Conservation (phyloP, 257 asterid genomes). For the Osmanthus fragrans region DNA sequence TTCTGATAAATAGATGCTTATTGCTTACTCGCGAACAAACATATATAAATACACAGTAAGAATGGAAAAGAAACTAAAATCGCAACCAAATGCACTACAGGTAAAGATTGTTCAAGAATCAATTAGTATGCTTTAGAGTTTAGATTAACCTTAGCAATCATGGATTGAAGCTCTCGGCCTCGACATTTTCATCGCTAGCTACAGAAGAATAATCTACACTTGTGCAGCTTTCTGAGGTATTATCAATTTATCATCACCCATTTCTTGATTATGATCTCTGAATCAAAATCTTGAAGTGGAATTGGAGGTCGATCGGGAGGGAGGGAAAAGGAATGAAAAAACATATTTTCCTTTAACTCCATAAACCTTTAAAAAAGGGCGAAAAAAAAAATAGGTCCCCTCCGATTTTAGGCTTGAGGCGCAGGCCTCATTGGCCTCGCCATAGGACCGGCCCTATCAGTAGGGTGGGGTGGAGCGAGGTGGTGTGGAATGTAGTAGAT, state of each 20-base stretch:
- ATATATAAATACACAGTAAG: background rate
- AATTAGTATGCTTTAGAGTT: background rate
- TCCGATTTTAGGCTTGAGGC: too few relatives aligned
- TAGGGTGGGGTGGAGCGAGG: too few relatives aligned
- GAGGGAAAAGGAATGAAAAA: too few relatives aligned
- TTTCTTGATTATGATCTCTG: constrained; percentile 51
- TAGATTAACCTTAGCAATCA: constrained; percentile 50
- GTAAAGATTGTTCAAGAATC: too few relatives aligned
- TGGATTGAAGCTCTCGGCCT: constrained; percentile 56
- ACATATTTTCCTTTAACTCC: too few relatives aligned
- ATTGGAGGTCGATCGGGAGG: constrained; percentile 16
- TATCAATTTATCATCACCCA: constrained; percentile 15
- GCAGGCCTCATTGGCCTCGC: too few relatives aligned
- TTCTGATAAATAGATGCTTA: background rate
- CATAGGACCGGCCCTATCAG: too few relatives aligned
- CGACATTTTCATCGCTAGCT: constrained; percentile 41
- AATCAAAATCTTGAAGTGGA: constrained; percentile 50
- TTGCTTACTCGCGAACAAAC: background rate
- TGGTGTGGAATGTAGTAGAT: too few relatives aligned
- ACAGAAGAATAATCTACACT: constrained; percentile 45
- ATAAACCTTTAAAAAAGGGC: too few relatives aligned
- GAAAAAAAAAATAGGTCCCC: too few relatives aligned
- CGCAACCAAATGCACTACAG: too few relatives aligned
- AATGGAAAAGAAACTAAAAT: background rate
- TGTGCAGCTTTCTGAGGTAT: constrained; percentile 36